Base-by-base conservation (phyloP, 139 green algal genomes). In the Auxenochlorella protothecoides region DNA sequence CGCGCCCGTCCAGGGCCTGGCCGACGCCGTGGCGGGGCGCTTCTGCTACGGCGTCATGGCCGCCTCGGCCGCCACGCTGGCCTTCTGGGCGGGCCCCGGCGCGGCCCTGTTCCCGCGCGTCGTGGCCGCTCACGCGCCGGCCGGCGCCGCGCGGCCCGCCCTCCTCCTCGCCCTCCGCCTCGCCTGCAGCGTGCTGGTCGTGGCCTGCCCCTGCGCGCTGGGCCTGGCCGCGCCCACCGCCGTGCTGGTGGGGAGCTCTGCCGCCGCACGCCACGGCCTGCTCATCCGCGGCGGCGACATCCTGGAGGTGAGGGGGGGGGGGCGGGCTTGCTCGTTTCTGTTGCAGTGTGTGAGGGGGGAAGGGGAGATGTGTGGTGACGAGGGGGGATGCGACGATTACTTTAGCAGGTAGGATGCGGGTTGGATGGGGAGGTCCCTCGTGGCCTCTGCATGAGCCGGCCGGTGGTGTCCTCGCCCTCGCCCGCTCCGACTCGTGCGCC, bases 131-230 rank as follows among this genome's bases (percentile, higher is more conserved):
- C 74, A 68, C 53, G 64, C 76, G 8, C 63, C 68, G 14, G 12
- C 68, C 52, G 66, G 68, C 44, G 6, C 70, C 27, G 72, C 74
- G 55, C 63, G 59, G 13, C 56, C 54, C 67, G 73, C 70, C n/a
- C 74, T 93, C 44, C 80, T 95, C 72, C 80, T 96, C 13, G 77
- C 70, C 60, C 59, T 87, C 59, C 91, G 96, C 82, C 85, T 96
- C 76, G 91, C 91, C 0, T 92, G 85, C 83, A 96, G 92, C 73
- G 92, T 97, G 71, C 84, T 97, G 73, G 91, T 97, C 10, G 90
- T 95, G 14, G 92, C 92, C 6, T 97, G 92, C 82, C 92, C 92
- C 51, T 97, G 92, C 72, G 92, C 92, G 0, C 82, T 97, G 57
- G 92, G 92, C 5, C 84, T 97, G 66, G 92, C 92, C 16, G 94